These are phyloP conservation scores for Cercospora brassicicola DNA, from an alignment of 2,329 filamentous ascomycete species.

Conservation along the genomic window DNA sequence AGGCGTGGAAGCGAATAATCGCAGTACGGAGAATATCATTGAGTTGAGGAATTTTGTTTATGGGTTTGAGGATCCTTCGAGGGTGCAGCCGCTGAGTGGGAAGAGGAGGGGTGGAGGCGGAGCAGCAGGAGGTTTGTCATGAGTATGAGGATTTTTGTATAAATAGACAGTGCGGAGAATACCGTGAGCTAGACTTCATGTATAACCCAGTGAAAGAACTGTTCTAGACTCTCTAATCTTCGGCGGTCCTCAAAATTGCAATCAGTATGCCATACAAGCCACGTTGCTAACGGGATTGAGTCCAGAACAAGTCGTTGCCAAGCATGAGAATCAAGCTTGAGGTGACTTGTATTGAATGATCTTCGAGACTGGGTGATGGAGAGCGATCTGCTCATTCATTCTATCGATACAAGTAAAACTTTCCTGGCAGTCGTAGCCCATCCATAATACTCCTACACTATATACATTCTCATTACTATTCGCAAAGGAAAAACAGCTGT, in stretches of 20 bases:
- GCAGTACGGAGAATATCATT: slow-evolving; percentile 12
- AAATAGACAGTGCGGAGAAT: too few species aligned
- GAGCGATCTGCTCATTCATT: neutral
- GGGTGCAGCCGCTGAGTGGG: slow-evolving; percentile 18
- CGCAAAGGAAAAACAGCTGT: neutral
- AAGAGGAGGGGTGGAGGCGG: neutral
- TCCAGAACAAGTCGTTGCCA: neutral
- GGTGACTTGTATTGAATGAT: too few species aligned
- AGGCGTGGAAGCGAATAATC: neutral
- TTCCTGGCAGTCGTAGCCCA: neutral
- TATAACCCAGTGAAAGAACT: neutral
- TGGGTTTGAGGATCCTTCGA: slow-evolving; percentile 22
- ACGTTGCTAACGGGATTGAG: neutral
- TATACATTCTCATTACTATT: neutral
- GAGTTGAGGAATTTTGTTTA: slow-evolving; percentile 18
- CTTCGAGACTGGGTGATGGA: neutral
- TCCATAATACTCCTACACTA: neutral
- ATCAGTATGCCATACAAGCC: too few species aligned
- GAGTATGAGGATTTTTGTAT: neutral
- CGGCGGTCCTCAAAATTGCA: neutral
- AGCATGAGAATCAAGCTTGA: neutral
- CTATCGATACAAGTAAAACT: neutral
- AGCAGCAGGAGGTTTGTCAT: neutral
- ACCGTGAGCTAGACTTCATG: too few species aligned
- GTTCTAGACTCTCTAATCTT: neutral